Percentiles rank a stretch among this genome's conserved stretches.
Conservation (phyloP, 2,329 filamentous ascomycete genomes). For the Coniochaeta sp. region DNA sequence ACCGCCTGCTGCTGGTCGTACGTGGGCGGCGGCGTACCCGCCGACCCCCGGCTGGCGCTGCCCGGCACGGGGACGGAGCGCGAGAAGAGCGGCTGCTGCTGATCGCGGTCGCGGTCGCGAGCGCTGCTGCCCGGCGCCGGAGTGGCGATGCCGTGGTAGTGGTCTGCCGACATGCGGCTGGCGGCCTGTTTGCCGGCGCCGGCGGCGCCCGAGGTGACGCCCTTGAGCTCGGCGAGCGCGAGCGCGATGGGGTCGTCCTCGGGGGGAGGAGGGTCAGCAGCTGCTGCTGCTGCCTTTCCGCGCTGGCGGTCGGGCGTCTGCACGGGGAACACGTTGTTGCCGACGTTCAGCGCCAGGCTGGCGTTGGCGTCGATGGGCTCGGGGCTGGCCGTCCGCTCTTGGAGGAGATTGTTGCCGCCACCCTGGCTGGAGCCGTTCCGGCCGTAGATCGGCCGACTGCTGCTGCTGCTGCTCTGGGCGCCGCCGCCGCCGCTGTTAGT, state of each 20-base stretch:
- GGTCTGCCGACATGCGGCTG: conserved; percentile 85
- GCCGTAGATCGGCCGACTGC: conserved; percentile 16
- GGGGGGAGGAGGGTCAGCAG: conserved; percentile 31
- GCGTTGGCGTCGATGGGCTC: conserved; percentile 88
- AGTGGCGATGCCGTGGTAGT: conserved; percentile 87
- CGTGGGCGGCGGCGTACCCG: conserved; percentile 74
- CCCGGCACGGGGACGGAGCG: conserved; percentile 32
- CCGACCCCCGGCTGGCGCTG: conserved; percentile 39
- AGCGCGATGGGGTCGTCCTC: conserved; percentile 87
- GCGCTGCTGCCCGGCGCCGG: conserved; percentile 50
- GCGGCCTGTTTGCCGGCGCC: conserved; percentile 62
- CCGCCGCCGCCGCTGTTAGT: conserved; percentile 15
- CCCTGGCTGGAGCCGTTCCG: conserved; percentile 14
- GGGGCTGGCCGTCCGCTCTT: conserved; percentile 53
- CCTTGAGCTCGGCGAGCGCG: conserved; percentile 88
- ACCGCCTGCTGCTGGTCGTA: conserved; percentile 70
- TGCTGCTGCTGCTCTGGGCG: too few species aligned
- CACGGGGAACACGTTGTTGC: conserved; percentile 93
- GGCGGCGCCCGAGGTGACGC: conserved; percentile 45
- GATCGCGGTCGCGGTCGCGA: not conserved
- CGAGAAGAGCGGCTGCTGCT: conserved; percentile 21
- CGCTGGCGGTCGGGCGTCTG: conserved; percentile 64
- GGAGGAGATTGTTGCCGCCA: conserved; percentile 9
- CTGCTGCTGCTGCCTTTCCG: conserved; percentile 36
- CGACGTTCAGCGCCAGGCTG: conserved; percentile 87